These are phyloP conservation scores for Petunia axillaris DNA, from an alignment of 257 asterid genomes.

Conservation along the genomic window DNA sequence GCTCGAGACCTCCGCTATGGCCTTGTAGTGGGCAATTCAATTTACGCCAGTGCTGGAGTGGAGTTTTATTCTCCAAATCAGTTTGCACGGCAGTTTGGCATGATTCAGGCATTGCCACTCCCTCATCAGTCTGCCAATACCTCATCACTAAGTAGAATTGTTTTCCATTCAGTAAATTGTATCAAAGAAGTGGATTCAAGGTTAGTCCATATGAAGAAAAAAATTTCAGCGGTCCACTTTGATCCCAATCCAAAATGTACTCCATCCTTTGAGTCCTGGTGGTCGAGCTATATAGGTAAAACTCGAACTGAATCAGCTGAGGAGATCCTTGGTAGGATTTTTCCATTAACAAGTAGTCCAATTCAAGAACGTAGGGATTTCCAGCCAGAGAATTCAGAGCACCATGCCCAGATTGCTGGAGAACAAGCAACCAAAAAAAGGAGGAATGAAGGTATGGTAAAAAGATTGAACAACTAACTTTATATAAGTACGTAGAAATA, in stretches of 20 bases:
- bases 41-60: not conserved
- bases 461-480: too few relatives aligned
- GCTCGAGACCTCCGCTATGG: not conserved
- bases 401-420: not conserved
- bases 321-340: conserved; percentile 7
- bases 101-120: not conserved
- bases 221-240: not conserved
- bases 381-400: not conserved
- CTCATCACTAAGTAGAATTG: not conserved
- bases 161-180: not conserved
- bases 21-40: not conserved
- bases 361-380: not conserved
- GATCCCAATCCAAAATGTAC: not conserved
- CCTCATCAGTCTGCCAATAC: not conserved
- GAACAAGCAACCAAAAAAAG: not conserved
- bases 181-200: not conserved
- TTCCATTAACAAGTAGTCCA: not conserved
- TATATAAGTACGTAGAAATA: not conserved
- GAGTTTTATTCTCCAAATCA: conserved; percentile 13
- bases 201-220: conserved; percentile 7
- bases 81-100: not conserved
- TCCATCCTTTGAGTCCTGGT: not conserved
- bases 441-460: not conserved
- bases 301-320: conserved; percentile 4
- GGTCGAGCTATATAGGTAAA: not conserved